A percentile compares a stretch with the other conserved stretches of the same genome.
These are phyloP conservation scores for Harringtonia lauricola DNA, from an alignment of 2,329 filamentous ascomycete genomes.

Conservation along the genomic window DNA sequence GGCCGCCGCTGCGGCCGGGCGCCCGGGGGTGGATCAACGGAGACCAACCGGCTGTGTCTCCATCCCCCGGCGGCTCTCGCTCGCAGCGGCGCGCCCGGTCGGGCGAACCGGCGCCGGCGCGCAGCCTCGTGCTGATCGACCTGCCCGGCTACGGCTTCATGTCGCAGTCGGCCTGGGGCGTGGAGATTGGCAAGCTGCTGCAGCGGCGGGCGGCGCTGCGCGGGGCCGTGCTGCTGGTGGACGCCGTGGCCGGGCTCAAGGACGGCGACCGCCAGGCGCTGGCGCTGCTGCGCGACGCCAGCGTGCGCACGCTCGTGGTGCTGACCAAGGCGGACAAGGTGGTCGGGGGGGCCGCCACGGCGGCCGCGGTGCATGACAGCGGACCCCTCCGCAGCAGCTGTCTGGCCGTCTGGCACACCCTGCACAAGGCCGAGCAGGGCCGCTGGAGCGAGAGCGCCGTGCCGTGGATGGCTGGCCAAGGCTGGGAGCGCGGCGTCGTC, in stretches of 20 bases:
- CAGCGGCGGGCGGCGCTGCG: conserved; percentile 31
- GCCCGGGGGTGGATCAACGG: conserved; percentile 11
- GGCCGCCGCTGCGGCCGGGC: conserved; percentile 22
- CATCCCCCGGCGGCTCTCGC: conserved; percentile 4
- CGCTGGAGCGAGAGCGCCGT: conserved; percentile 5
- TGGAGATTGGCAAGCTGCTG: conserved; percentile 40
- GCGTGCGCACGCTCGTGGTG: conserved; percentile 35
- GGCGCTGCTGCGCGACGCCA: conserved; percentile 31
- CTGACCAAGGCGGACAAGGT: conserved; percentile 47
- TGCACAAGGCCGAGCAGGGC: conserved; percentile 17
- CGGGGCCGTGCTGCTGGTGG: conserved; percentile 42
- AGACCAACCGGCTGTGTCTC: background rate
- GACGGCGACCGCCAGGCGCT: conserved; percentile 36
- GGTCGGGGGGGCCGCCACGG: conserved; percentile 6
- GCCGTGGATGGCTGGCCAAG: conserved; percentile 15
- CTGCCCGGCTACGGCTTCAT: conserved; percentile 25
- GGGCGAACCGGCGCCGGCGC: conserved; percentile 28
- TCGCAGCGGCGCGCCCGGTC: conserved; percentile 10
- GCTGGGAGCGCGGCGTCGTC: conserved; percentile 21
- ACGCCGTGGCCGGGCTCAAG: conserved; percentile 40
- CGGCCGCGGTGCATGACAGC: background rate
- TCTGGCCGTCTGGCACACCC: conserved; percentile 18
- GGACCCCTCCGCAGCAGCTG: no score
- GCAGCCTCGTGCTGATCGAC: conserved; percentile 31
- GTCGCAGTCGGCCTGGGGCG: conserved; percentile 36